Evolutionary conservation across 352 stramenopile species (phyloP).

Genomic region (Phytopythium oedochilum): DNA sequence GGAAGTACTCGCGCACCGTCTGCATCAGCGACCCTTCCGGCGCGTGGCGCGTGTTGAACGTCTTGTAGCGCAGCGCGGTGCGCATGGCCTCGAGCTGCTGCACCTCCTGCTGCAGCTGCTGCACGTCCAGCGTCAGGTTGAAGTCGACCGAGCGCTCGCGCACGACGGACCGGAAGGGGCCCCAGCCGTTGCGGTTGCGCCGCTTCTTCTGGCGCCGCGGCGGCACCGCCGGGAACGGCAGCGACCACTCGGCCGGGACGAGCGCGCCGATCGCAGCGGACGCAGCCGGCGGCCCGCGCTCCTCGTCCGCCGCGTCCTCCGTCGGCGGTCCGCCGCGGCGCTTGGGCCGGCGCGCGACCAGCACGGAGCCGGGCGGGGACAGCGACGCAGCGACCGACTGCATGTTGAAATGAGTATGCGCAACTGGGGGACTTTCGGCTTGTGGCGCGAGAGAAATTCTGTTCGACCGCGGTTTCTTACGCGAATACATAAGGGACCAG

Average conservation of each 20-base stretch:
- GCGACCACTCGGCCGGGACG: not conserved
- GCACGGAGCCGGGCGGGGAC: too few relatives aligned
- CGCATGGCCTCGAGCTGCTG: constrained; percentile 17
- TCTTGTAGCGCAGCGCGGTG: constrained; percentile 1
- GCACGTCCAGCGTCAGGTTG: constrained; percentile 34
- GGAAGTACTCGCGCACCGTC: constrained; percentile 11
- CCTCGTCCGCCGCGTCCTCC: too few relatives aligned
- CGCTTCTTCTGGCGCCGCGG: constrained; percentile 7
- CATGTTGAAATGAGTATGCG: too few relatives aligned
- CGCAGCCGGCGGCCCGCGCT: too few relatives aligned
- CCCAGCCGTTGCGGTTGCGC: constrained; percentile 14
- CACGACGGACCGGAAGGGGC: constrained; percentile 21
- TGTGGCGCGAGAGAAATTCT: too few relatives aligned
- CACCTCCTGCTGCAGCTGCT: constrained; percentile 24
- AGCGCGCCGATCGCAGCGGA: too few relatives aligned
- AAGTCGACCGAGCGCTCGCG: constrained; percentile 25
- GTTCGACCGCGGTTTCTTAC: too few relatives aligned
- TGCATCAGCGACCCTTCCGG: constrained; percentile 6
- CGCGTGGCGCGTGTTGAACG: constrained; percentile 6
- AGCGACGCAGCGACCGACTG: too few relatives aligned
- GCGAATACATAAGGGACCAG: too few relatives aligned
- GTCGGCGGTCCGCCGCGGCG: too few relatives aligned
- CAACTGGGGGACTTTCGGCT: too few relatives aligned
- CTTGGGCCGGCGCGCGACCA: too few relatives aligned
- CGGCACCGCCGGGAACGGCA: not conserved